Evolutionary conservation across 1,284 basidiomycete species (phyloP).

Genomic region (Coniferiporia sulphurascens): DNA sequence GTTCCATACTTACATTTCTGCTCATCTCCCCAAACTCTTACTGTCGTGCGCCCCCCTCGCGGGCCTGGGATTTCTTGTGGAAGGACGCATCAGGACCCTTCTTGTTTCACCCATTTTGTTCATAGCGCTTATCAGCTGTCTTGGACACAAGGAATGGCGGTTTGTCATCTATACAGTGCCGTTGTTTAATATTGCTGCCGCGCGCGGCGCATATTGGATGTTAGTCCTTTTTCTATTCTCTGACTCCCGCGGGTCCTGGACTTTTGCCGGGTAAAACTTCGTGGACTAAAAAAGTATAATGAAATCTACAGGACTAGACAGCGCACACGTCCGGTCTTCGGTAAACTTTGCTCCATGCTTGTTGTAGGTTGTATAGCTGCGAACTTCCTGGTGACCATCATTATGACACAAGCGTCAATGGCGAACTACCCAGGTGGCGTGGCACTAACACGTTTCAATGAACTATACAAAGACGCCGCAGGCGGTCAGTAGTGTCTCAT

Average conservation of each 20-base stretch:
- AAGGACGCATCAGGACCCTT: conserved; percentile 46
- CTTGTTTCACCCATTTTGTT: conserved; percentile 53
- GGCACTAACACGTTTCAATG: conserved; percentile 65
- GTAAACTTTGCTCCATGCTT: conserved; percentile 39
- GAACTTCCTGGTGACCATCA: conserved; percentile 49
- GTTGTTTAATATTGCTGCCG: conserved; percentile 75
- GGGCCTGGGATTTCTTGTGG: conserved; percentile 43
- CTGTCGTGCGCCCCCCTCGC: conserved; percentile 63
- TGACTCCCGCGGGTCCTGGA: background rate
- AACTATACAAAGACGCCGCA: conserved; percentile 32
- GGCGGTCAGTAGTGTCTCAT: conserved; percentile 28
- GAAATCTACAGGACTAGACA: conserved; percentile 23
- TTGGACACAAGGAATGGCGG: conserved; percentile 94
- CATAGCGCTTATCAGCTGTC: conserved; percentile 61
- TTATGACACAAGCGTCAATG: conserved; percentile 57
- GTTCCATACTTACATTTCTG: conserved; percentile 62
- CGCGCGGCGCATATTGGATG: conserved; percentile 59
- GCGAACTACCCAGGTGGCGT: conserved; percentile 90
- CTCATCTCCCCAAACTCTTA: conserved; percentile 76
- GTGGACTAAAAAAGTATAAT: conserved; percentile 25
- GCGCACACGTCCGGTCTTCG: conserved; percentile 40
- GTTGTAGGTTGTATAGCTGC: conserved; percentile 42
- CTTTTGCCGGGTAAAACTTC: background rate
- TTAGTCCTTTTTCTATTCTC: conserved; percentile 25
- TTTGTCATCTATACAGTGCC: conserved; percentile 90